Evolutionary conservation across 2,329 filamentous ascomycete species (phyloP).

Genomic region (Colletotrichum sp.): DNA sequence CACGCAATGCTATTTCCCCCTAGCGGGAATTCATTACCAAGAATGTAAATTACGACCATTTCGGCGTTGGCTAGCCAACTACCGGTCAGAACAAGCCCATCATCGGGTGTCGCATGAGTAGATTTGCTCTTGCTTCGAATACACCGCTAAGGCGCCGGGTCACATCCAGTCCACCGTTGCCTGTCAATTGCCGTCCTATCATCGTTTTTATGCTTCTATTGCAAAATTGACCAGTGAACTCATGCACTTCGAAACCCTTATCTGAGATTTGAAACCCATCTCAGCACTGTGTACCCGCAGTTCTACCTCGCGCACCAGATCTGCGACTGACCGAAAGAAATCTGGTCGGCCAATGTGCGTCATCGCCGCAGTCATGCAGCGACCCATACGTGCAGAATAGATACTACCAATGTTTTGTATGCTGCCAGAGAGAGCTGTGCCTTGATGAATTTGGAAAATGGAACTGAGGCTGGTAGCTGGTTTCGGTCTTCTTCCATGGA

Average conservation of each 20-base stretch:
- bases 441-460: background rate
- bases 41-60: background rate
- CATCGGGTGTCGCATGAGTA: background rate
- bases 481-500: background rate
- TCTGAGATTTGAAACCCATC: background rate
- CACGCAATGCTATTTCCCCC: background rate
- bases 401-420: background rate
- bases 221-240: background rate
- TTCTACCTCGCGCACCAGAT: background rate
- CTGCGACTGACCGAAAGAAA: background rate
- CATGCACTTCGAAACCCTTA: too few relatives aligned
- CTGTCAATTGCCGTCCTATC: background rate
- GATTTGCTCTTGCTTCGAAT: background rate
- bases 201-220: background rate
- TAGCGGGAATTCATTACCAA: background rate
- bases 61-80: background rate
- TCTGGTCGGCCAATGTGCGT: background rate
- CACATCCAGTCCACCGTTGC: background rate
- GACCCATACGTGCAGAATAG: background rate
- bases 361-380: background rate
- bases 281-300: background rate
- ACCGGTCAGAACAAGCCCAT: background rate
- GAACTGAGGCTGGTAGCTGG: background rate
- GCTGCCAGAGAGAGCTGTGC: background rate
- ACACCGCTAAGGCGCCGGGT: background rate